A percentile compares a stretch with the other conserved stretches of the same genome.
Evolutionary conservation across 2,329 filamentous ascomycete species (phyloP).

Genomic region (Xylaria sp.): DNA sequence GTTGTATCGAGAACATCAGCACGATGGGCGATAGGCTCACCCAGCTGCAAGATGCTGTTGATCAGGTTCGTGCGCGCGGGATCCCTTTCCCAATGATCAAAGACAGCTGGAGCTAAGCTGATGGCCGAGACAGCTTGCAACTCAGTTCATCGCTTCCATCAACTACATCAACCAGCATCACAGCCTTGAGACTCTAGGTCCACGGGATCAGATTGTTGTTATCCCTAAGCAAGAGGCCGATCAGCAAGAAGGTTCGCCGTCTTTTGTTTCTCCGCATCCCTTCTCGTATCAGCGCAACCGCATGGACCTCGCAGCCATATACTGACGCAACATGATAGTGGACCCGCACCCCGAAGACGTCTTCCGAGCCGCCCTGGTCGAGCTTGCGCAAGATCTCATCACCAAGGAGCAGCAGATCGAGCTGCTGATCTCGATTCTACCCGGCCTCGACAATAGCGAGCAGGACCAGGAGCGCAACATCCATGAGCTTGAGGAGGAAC

Average conservation of each 20-base stretch:
- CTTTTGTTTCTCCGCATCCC: neutral
- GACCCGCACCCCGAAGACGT: constrained; percentile 70
- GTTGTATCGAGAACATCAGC: neutral
- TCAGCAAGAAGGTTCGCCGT: constrained; percentile 59
- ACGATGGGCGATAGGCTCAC: constrained; percentile 80
- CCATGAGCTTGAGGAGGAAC: constrained; percentile 70
- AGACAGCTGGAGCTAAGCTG: constrained; percentile 17
- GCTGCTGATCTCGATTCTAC: constrained; percentile 76
- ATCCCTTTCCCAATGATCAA: neutral
- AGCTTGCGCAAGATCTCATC: constrained; percentile 80
- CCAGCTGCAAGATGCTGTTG: constrained; percentile 85
- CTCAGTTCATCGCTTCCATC: constrained; percentile 74
- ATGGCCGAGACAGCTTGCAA: constrained; percentile 63
- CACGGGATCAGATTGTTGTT: constrained; percentile 68
- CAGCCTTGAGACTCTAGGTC: constrained; percentile 68
- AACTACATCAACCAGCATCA: constrained; percentile 75
- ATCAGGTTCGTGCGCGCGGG: constrained; percentile 67
- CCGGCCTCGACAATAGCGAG: constrained; percentile 82
- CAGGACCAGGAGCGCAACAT: constrained; percentile 77
- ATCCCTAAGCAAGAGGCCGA: constrained; percentile 62
- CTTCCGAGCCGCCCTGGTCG: constrained; percentile 73
- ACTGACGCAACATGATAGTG: constrained; percentile 53
- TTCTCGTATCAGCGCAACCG: neutral
- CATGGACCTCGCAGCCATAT: neutral
- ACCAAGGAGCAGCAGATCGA: constrained; percentile 87